phyloP scores from a whole-genome alignment of 1,139 yeast genomes.

The Saccharomyces hybrid region DNA sequence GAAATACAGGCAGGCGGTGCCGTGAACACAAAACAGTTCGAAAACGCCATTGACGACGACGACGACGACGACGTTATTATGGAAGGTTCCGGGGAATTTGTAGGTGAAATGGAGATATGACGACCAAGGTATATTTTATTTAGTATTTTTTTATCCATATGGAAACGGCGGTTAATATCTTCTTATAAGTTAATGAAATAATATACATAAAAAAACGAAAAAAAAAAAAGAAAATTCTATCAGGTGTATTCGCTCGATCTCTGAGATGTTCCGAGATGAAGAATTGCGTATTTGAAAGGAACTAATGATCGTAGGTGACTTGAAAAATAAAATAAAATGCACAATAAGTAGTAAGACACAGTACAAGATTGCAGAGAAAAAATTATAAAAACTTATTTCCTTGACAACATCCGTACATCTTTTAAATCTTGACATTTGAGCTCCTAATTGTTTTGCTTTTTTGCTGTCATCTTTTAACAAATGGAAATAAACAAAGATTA shows the following conservation, averaged over 20 bases:
- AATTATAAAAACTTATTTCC: too few species aligned
- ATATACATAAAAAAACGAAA: neutral
- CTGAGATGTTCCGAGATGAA: too few species aligned
- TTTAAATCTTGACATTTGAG: neutral
- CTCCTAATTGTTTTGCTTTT: neutral
- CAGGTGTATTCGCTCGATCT: too few species aligned
- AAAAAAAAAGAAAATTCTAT: neutral
- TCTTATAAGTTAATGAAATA: neutral
- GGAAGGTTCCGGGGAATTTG: slow-evolving; percentile 49
- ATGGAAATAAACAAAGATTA: neutral
- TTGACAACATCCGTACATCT: neutral
- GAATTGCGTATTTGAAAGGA: too few species aligned
- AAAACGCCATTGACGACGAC: slow-evolving; percentile 27
- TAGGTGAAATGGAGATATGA: slow-evolving; percentile 62
- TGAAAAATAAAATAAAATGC: neutral
- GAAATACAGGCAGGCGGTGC: slow-evolving; percentile 33
- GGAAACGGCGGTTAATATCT: neutral
- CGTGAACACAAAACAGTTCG: slow-evolving; percentile 15
- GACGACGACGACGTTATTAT: slow-evolving; percentile 27
- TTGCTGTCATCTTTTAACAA: neutral
- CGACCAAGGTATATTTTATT: slow-evolving; percentile 8
- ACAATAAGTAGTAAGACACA: too few species aligned
- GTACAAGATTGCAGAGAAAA: too few species aligned
- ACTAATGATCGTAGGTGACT: too few species aligned
- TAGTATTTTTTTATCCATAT: neutral